phyloP scores from a whole-genome alignment of 352 stramenopile species.

The Pythium oligandrum region DNA sequence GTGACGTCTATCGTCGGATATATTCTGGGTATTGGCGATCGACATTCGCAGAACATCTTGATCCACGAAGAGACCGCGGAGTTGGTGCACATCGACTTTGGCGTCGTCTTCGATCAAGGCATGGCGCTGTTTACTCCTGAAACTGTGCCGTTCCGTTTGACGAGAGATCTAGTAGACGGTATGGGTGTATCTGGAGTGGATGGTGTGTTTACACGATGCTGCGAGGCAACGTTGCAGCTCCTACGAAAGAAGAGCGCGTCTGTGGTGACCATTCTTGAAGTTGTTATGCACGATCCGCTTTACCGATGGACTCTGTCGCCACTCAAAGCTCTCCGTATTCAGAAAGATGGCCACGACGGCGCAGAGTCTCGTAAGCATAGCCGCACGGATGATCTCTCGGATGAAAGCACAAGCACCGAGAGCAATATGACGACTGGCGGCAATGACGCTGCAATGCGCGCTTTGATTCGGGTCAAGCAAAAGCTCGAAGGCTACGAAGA shows the following conservation, averaged over 20 bases:
- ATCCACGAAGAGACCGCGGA: slow-evolving; percentile 96
- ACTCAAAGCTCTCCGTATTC: slow-evolving; percentile 81
- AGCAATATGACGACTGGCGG: slow-evolving; percentile 5
- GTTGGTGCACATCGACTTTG: slow-evolving; percentile 99
- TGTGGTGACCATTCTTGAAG: slow-evolving; percentile 98
- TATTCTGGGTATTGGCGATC: slow-evolving; percentile 97
- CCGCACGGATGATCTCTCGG: slow-evolving; percentile 18
- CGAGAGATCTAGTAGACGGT: slow-evolving; percentile 98
- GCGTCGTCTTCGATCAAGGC: slow-evolving; percentile 99
- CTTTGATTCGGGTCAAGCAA: slow-evolving; percentile 95
- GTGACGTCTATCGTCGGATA: slow-evolving; percentile 97
- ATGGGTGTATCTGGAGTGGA: slow-evolving; percentile 97
- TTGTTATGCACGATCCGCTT: slow-evolving; percentile 98
- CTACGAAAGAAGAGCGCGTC: slow-evolving; percentile 91
- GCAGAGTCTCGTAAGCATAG: slow-evolving; percentile 1
- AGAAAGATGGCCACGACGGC: slow-evolving; percentile 44
- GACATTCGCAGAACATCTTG: slow-evolving; percentile 98
- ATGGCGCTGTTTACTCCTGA: slow-evolving; percentile 94
- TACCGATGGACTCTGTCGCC: slow-evolving; percentile 97
- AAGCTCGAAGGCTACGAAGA: slow-evolving; percentile 99
- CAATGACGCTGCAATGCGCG: slow-evolving; percentile 86
- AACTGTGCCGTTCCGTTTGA: slow-evolving; percentile 98
- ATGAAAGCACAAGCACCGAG: slow-evolving; percentile 14
- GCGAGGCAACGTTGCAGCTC: slow-evolving; percentile 90
- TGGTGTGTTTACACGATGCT: slow-evolving; percentile 94